Conservation (phyloP, 768 basidiomycete species). For the Sutorius australiensis region DNA sequence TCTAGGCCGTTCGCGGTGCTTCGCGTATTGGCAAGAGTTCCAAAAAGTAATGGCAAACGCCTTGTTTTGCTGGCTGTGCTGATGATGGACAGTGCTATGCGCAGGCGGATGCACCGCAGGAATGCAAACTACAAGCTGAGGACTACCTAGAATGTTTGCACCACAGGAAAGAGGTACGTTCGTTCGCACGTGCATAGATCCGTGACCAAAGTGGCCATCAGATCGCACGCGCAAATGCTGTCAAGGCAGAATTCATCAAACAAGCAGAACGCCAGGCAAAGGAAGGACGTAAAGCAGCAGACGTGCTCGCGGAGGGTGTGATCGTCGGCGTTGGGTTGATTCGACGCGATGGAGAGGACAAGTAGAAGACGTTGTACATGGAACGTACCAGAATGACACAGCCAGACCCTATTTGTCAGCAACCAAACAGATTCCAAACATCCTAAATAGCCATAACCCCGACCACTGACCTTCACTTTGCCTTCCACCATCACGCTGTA, state of each 20-base stretch:
- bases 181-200: background rate
- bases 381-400: constrained; percentile 15
- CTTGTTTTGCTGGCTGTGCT: constrained; percentile 1
- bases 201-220: constrained; percentile 20
- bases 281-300: constrained; percentile 68
- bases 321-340: constrained; percentile 77
- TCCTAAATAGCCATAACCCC: constrained; percentile 33
- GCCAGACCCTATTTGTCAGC: constrained; percentile 27
- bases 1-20: constrained; percentile 80
- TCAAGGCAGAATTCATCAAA: constrained; percentile 69
- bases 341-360: constrained; percentile 37
- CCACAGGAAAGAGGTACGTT: constrained; percentile 77
- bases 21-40: constrained; percentile 91
- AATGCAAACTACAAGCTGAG: constrained; percentile 68
- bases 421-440: constrained; percentile 38
- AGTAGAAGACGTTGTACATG: background rate
- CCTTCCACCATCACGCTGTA: constrained; percentile 27
- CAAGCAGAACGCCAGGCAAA: constrained; percentile 61
- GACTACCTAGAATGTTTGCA: constrained; percentile 94
- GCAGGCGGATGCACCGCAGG: constrained; percentile 64
- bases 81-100: constrained; percentile 69
- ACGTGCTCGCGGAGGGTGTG: constrained; percentile 68
- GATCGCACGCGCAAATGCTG: constrained; percentile 63
- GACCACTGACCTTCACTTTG: constrained; percentile 14
- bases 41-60: constrained; percentile 46